Percentiles rank a stretch among this genome's conserved stretches.
Conservation (phyloP, 768 basidiomycete genomes). For the Lactarius vividus region DNA sequence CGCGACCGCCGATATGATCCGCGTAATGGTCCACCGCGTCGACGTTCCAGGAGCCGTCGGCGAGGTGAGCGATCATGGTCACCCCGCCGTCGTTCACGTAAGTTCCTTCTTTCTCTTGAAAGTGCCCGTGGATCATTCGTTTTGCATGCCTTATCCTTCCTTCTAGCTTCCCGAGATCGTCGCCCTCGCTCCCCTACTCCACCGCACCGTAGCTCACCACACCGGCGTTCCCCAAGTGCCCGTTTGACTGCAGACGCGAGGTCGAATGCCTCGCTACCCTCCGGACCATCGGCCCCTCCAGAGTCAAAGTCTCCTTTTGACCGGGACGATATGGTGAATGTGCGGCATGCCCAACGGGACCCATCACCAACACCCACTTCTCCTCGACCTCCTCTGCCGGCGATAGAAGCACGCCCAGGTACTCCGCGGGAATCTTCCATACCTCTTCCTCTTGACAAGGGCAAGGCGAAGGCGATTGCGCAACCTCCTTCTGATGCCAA, state of each 20-base stretch:
- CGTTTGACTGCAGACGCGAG: slow-evolving; percentile 6
- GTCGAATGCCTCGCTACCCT: background rate
- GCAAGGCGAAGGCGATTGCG: slow-evolving; percentile 19
- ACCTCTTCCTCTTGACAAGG: slow-evolving; percentile 14
- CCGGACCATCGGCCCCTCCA: slow-evolving; percentile 6
- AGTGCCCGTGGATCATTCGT: background rate
- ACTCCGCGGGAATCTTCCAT: background rate
- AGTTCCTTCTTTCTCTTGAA: background rate
- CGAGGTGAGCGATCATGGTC: slow-evolving; percentile 21
- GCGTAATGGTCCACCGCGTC: slow-evolving; percentile 19
- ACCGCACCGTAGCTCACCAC: slow-evolving; percentile 16
- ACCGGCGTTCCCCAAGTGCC: slow-evolving; percentile 19
- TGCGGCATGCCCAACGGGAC: slow-evolving; percentile 10
- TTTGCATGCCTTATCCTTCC: background rate
- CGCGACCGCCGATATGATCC: slow-evolving; percentile 15
- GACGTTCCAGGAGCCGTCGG: slow-evolving; percentile 24
- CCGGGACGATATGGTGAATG: slow-evolving; percentile 1
- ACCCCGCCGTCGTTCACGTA: slow-evolving; percentile 26
- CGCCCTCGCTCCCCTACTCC: slow-evolving; percentile 20
- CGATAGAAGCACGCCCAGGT: background rate
- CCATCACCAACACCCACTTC: slow-evolving; percentile 11
- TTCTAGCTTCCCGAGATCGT: slow-evolving; percentile 18
- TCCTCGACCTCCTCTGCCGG: slow-evolving; percentile 7
- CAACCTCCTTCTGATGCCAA: slow-evolving; percentile 4
- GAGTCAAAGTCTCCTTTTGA: slow-evolving; percentile 7